Evolutionary conservation across 805 yeast species (phyloP), one percentile per base, ranked within the genome.

Genomic region (Suhomyces vadensis): DNA sequence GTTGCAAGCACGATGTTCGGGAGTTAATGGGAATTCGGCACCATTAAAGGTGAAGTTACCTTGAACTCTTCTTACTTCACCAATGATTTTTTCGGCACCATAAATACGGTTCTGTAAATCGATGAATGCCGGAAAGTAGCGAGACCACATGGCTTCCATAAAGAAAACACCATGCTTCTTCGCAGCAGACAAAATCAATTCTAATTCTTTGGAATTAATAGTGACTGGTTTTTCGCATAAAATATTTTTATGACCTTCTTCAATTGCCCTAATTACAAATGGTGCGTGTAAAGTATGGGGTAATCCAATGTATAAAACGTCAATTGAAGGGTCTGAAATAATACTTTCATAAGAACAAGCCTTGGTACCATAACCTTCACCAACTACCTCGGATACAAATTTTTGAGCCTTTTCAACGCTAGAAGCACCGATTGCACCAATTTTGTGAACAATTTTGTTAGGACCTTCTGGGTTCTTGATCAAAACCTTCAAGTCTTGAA

Each of bases 81-180:
- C 85, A 33, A 79, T 50, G 10, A 64, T 57, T 44, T 67, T 65
- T 19, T 75, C 69, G 14, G 67, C 64, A 48, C 64, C 69, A 16
- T 78, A 48, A 44, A 64, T 58, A 23, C 64, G 46, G 42, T 69
- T 55, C 37, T 75, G 57, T 37, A 64, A 61, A 14, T 54, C 49
- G 16, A 72, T 55, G 35, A 46, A 49, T 3, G 75, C 47, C 2
- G 85, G 85, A 63, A 77, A 74, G 49, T 73, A 77, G 39, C 80
- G 65, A 4, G 82, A 72, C 83, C 83, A 78, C 41, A 77, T 72
- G 4, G 78, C 85, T 57, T 81, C 86, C 82, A 81, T 75, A 27
- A 81, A 60, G 47, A 74, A 78, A 39, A 69, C 54, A 1, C 66
- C 63, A 55, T 72, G 69, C 43, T 56, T 47, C 51, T 64, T 63